Conservation (phyloP, 2,329 filamentous ascomycete species). For the Colletotrichum agaves region DNA sequence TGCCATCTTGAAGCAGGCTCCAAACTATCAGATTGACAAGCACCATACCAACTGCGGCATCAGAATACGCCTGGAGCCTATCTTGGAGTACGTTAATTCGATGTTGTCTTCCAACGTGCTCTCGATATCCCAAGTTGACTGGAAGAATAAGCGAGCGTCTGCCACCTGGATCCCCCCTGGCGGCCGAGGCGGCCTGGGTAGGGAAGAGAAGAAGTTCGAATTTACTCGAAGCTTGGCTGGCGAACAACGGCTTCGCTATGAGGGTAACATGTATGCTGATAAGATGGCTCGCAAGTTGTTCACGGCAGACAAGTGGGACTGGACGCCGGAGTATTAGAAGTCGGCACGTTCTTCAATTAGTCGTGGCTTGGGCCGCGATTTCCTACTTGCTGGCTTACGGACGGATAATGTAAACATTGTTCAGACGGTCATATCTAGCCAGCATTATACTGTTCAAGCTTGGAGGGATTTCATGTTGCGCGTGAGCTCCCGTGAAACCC, state of each 20-base stretch:
- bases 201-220: conserved; percentile 49
- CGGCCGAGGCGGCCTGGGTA: conserved; percentile 16
- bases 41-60: conserved; percentile 80
- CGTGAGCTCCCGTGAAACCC: background rate
- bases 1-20: conserved; percentile 70
- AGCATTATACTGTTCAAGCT: no score
- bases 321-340: conserved; percentile 60
- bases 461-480: no score
- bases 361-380: no score
- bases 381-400: no score
- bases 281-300: conserved; percentile 64
- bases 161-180: conserved; percentile 52
- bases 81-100: conserved; percentile 72
- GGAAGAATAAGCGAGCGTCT: conserved; percentile 55
- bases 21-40: conserved; percentile 78
- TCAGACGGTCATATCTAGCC: no score
- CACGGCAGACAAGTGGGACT: conserved; percentile 67
- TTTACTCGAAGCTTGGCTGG: conserved; percentile 63
- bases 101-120: conserved; percentile 62
- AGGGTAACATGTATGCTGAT: conserved; percentile 61
- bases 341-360: background rate
- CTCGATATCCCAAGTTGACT: conserved; percentile 55
- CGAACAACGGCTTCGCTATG: conserved; percentile 61
- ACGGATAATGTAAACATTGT: no score
- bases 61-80: conserved; percentile 70